Evolutionary conservation across 2,329 filamentous ascomycete genomes (phyloP).

Genomic region (Fusarium sarcochroum): DNA sequence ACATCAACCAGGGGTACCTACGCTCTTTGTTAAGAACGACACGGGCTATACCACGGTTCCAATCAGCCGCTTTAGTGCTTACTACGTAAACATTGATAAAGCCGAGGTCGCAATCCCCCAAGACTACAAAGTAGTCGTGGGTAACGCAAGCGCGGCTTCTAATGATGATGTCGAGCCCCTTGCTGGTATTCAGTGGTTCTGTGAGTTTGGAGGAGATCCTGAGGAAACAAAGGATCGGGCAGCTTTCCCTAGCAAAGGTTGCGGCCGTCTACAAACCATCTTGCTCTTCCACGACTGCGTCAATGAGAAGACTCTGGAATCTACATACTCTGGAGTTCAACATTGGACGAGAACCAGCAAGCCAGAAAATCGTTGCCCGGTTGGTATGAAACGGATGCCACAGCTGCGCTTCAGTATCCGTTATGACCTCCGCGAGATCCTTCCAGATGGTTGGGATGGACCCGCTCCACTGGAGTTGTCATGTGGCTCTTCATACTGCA

Average conservation of each 20-base stretch:
- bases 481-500: slow-evolving; percentile 56
- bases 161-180: slow-evolving; percentile 4
- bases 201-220: slow-evolving; percentile 49
- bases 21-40: slow-evolving; percentile 52
- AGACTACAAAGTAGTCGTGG: slow-evolving; percentile 57
- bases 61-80: slow-evolving; percentile 58
- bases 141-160: slow-evolving; percentile 48
- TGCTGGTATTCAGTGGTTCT: slow-evolving; percentile 51
- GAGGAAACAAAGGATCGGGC: slow-evolving; percentile 1
- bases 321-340: not conserved
- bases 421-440: slow-evolving; percentile 58
- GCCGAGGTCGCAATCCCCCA: slow-evolving; percentile 61
- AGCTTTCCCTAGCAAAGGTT: slow-evolving; percentile 16
- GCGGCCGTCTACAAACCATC: slow-evolving; percentile 16
- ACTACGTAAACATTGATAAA: slow-evolving; percentile 57
- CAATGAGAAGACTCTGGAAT: not conserved
- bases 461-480: slow-evolving; percentile 58
- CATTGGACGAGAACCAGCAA: slow-evolving; percentile 34
- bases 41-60: slow-evolving; percentile 49
- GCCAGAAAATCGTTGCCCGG: slow-evolving; percentile 52
- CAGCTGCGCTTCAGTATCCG: slow-evolving; percentile 62
- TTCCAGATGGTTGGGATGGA: slow-evolving; percentile 60
- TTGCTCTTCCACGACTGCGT: slow-evolving; percentile 12
- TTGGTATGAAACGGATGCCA: slow-evolving; percentile 60
- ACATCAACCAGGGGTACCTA: slow-evolving; percentile 44